Conservation (phyloP, 768 basidiomycete genomes). For the Cyathus striatus region DNA sequence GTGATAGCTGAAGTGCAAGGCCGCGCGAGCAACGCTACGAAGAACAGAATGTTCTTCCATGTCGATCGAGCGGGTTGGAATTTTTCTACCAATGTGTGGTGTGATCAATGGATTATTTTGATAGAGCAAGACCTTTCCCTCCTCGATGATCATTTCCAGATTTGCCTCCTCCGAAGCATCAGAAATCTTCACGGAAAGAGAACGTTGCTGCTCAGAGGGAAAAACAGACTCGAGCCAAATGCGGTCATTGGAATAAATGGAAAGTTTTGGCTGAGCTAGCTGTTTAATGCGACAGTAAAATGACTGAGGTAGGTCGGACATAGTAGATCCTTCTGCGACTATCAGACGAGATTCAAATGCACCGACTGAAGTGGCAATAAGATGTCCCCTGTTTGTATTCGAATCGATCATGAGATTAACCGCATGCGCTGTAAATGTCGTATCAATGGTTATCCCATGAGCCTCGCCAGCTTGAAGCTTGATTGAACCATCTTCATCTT, state of each 20-base stretch:
- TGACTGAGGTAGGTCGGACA: constrained; percentile 7
- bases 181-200: constrained; percentile 10
- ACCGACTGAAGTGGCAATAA: background rate
- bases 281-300: too few species aligned
- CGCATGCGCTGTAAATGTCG: background rate
- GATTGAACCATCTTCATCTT: too few species aligned
- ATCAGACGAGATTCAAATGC: constrained; percentile 12
- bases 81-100: too few species aligned
- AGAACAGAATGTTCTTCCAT: constrained; percentile 10
- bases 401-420: too few species aligned
- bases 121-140: constrained; percentile 13
- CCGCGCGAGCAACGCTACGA: constrained; percentile 9
- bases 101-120: constrained; percentile 17
- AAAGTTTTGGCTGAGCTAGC: too few species aligned
- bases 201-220: constrained; percentile 5
- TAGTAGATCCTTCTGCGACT: background rate
- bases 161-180: constrained; percentile 10
- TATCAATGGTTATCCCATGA: background rate
- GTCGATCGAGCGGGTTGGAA: constrained; percentile 9
- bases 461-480: constrained; percentile 1
- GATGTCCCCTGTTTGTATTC: background rate
- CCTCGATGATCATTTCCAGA: constrained; percentile 14
- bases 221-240: constrained; percentile 19
- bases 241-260: constrained; percentile 17
- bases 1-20: constrained; percentile 22